Base-by-base conservation (phyloP, 768 basidiomycete species). In the Mycena amicta region DNA sequence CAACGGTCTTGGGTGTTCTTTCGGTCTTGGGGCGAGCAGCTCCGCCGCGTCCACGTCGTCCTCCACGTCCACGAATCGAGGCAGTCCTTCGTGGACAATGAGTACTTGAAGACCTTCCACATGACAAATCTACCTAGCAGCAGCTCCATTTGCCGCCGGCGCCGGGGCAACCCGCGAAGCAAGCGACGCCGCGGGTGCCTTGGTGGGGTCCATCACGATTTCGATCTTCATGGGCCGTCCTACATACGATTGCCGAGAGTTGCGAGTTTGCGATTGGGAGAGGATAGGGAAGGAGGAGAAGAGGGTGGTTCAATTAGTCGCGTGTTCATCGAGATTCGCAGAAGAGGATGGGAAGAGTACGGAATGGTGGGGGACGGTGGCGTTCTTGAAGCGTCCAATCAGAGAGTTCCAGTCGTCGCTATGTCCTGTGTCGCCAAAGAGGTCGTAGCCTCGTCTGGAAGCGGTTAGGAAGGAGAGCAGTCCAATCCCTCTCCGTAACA, bases 181-280 rank as follows among this genome's bases (percentile, higher is more conserved):
- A 62, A 99, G 81, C 4, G 91, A 82, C 20, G 79, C 78, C 12
- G 83, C 74, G 5, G 84, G 80, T n/a, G 88, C 72, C 41, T 83
- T 82, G 45, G 87, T 82, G 13, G 93, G 93, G 77, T 96, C 93
- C 71, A 96, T 83, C 45, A 98, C 86, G 64, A 98, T 93, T 82
- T 99, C 96, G 62, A 98, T 95, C 82, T 95, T 96, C 95, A 98
- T 97, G 23, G 93, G 92, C 65, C 92, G 92, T 83, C 92, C 96
- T 98, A 70, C 74, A 75, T 45, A 8, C 43, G 47, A 49, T 8
- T 25, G 47, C 13, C 23, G 47, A 29, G 26, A 16, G 43, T 45
- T 20, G 11, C 12, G 47, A 62, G 67, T 72, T 18, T 30, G 54
- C 33, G 57, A 65, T 30, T 61, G 60, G 43, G 40, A 61, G 67